Percentiles rank a stretch among this genome's conserved stretches.
These are phyloP conservation scores for Saturnispora serradocipensis DNA, from an alignment of 805 yeast genomes.

Conservation along the genomic window DNA sequence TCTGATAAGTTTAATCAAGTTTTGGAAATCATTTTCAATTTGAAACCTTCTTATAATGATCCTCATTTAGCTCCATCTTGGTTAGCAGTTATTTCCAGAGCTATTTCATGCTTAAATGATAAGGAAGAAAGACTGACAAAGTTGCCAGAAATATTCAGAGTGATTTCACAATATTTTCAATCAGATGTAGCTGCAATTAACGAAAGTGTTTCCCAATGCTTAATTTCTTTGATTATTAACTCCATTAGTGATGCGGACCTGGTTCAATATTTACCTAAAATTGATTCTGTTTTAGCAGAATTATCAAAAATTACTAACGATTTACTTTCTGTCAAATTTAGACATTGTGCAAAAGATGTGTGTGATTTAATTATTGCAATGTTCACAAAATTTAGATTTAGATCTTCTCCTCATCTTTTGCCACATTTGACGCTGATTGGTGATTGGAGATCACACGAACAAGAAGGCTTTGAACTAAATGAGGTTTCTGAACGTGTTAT, in stretches of 20 bases:
- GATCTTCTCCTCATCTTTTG: conserved; percentile 64
- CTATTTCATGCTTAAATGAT: conserved; percentile 43
- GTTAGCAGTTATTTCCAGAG: conserved; percentile 91
- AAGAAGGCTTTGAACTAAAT: conserved; percentile 54
- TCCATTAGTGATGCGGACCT: conserved; percentile 54
- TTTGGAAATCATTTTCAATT: conserved; percentile 61
- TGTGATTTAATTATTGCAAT: conserved; percentile 58
- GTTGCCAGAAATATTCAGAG: conserved; percentile 46
- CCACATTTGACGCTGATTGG: conserved; percentile 67
- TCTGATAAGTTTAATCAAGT: conserved; percentile 55
- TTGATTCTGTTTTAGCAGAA: conserved; percentile 44
- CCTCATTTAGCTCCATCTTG: conserved; percentile 85
- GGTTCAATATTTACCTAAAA: conserved; percentile 42
- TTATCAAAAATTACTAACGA: conserved; percentile 45
- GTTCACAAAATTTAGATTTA: conserved; percentile 51
- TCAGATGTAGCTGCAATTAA: conserved; percentile 58
- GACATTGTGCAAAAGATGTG: conserved; percentile 65
- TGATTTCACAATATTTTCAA: conserved; percentile 54
- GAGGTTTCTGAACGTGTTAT: conserved; percentile 74
- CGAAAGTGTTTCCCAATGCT: conserved; percentile 76
- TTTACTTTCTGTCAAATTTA: conserved; percentile 63
- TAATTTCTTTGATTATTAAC: conserved; percentile 67
- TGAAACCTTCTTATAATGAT: conserved; percentile 77
- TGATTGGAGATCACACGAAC: conserved; percentile 75
- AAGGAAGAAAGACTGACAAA: conserved; percentile 44